These are phyloP conservation scores for Leptosphaerulina australis DNA, from an alignment of 2,329 filamentous ascomycete genomes.

Conservation along the genomic window DNA sequence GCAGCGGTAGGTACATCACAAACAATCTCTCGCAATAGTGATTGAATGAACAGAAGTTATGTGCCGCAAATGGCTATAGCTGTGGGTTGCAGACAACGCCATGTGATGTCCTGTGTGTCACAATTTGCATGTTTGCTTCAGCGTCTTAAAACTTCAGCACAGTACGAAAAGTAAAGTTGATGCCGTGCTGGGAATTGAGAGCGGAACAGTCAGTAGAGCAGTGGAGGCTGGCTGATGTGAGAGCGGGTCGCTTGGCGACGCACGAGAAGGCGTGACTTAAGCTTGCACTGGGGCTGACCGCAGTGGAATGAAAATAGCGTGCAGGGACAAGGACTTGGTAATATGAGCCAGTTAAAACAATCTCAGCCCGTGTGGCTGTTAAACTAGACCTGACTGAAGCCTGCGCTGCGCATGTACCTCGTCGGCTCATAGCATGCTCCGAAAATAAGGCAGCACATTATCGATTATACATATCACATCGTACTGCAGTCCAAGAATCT, in stretches of 20 bases:
- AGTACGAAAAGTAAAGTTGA: neutral
- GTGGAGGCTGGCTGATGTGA: conserved; percentile 22
- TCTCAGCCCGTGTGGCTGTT: conserved; percentile 17
- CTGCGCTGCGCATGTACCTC: conserved; percentile 10
- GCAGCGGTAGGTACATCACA: conserved; percentile 9
- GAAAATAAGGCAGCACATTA: conserved; percentile 23
- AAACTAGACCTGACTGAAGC: conserved; percentile 11
- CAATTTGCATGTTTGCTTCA: neutral
- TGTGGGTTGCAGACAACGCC: neutral
- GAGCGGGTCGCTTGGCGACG: conserved; percentile 22
- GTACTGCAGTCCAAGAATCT: conserved; percentile 22
- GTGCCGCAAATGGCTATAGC: neutral
- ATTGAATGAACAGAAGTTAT: neutral
- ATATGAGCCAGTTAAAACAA: conserved; percentile 10
- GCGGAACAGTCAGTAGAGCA: conserved; percentile 3
- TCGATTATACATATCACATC: conserved; percentile 19
- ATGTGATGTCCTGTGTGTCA: neutral
- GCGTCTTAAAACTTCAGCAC: neutral
- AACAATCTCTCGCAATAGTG: neutral
- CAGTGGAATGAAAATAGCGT: conserved; percentile 28
- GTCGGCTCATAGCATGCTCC: conserved; percentile 25
- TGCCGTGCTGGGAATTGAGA: neutral
- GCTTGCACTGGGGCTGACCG: conserved; percentile 20
- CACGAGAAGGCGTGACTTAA: conserved; percentile 13
- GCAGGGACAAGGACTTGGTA: conserved; percentile 12